phyloP scores from a whole-genome alignment of 2,329 filamentous ascomycete species.

The Diaporthe humulicola region DNA sequence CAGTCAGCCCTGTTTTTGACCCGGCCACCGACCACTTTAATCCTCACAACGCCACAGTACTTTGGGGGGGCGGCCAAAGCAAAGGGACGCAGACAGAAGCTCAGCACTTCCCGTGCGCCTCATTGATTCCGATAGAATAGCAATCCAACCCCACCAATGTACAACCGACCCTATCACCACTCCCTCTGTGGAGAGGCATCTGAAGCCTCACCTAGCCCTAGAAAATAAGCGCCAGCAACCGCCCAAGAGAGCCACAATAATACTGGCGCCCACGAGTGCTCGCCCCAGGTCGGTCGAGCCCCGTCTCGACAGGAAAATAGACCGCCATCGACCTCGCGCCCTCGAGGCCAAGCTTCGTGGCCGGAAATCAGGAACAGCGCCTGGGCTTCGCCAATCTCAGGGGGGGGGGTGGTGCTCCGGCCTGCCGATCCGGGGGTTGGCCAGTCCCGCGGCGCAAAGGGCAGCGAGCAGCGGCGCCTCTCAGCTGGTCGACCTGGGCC shows the following conservation, averaged over 20 bases:
- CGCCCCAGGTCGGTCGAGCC: neutral
- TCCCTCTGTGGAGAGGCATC: neutral
- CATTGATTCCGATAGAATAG: neutral
- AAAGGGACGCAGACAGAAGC: neutral
- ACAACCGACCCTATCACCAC: neutral
- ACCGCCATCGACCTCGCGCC: slow-evolving; percentile 17
- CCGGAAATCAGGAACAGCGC: slow-evolving; percentile 20
- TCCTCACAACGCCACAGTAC: neutral
- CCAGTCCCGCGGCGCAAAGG: neutral
- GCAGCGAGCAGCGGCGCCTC: neutral
- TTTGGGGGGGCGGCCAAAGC: neutral
- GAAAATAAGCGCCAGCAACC: neutral
- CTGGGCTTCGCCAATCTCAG: slow-evolving; percentile 23
- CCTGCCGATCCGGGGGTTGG: slow-evolving; percentile 9
- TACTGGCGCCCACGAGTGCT: neutral
- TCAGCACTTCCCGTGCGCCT: neutral
- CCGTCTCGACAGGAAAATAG: neutral
- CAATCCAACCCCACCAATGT: neutral
- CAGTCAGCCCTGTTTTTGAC: slow-evolving; percentile 5
- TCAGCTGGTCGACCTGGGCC: neutral
- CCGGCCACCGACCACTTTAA: neutral
- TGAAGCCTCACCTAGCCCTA: neutral
- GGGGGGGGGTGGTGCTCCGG: neutral
- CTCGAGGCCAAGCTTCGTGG: slow-evolving; percentile 21
- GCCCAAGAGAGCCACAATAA: neutral